Evolutionary conservation across 225 moss, liverwort and hornwort species (phyloP).

Genomic region (Sphagnum contortum): DNA sequence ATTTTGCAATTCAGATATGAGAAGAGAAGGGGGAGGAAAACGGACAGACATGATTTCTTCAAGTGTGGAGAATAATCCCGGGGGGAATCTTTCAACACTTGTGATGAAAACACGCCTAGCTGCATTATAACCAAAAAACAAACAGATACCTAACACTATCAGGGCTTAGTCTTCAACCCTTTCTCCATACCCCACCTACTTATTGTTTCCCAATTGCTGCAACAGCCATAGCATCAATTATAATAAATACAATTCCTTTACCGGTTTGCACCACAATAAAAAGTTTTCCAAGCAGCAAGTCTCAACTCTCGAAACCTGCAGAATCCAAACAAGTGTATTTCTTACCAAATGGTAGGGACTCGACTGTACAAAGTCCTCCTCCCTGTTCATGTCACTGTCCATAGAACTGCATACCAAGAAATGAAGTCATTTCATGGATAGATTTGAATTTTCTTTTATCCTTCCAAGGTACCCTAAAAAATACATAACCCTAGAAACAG

Average conservation of each 20-base stretch:
- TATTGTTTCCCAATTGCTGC: no score
- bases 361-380: slow-evolving; percentile 77
- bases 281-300: no score
- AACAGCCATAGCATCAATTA: no score
- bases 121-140: slow-evolving; percentile 60
- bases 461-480: no score
- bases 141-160: slow-evolving; percentile 32
- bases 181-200: slow-evolving; percentile 6
- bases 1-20: no score
- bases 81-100: slow-evolving; percentile 80
- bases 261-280: no score
- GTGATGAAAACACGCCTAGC: slow-evolving; percentile 97
- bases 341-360: slow-evolving; percentile 92
- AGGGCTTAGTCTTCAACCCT: slow-evolving; percentile 13
- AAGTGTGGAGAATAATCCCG: slow-evolving; percentile 52
- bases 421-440: no score
- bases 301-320: no score
- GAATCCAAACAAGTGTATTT: neutral
- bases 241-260: no score
- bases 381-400: slow-evolving; percentile 63
- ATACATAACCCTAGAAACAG: neutral
- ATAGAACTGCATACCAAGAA: slow-evolving; percentile 38
- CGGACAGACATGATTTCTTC: slow-evolving; percentile 54
- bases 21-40: neutral
- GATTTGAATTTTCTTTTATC: no score